phyloP scores from a whole-genome alignment of 1,139 yeast species.

The Eremothecium sinecaudum region DNA sequence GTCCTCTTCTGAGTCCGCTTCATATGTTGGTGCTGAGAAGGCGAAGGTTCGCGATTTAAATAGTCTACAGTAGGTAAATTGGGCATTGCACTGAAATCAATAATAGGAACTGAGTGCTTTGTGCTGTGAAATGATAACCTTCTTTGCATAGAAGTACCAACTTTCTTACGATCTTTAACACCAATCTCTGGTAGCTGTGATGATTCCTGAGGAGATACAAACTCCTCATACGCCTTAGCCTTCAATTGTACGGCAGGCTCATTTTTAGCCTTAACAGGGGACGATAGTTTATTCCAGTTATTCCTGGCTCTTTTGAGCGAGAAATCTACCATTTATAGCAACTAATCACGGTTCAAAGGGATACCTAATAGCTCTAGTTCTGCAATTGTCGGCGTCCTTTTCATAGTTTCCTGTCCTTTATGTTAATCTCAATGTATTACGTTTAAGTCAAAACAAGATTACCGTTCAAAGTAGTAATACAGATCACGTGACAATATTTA shows the following conservation, averaged over 20 bases:
- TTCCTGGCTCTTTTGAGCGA: conserved; percentile 29
- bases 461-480: no score
- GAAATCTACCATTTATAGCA: conserved; percentile 29
- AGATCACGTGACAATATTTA: no score
- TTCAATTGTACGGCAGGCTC: conserved; percentile 13
- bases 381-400: no score
- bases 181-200: conserved; percentile 29
- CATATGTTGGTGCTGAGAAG: conserved; percentile 11
- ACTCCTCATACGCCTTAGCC: conserved; percentile 27
- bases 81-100: conserved; percentile 26
- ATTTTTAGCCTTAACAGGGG: conserved; percentile 13
- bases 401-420: no score
- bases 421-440: no score
- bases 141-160: conserved; percentile 35
- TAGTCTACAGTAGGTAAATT: conserved; percentile 6
- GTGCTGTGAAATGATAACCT: conserved; percentile 33
- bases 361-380: no score
- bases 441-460: no score
- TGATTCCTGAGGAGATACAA: conserved; percentile 19
- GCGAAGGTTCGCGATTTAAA: conserved; percentile 1
- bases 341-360: no score
- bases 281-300: conserved; percentile 22
- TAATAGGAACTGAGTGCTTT: conserved; percentile 23
- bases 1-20: conserved; percentile 10
- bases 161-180: conserved; percentile 33